Conservation (phyloP, 805 yeast genomes). For the Pichia cephalocereana region DNA sequence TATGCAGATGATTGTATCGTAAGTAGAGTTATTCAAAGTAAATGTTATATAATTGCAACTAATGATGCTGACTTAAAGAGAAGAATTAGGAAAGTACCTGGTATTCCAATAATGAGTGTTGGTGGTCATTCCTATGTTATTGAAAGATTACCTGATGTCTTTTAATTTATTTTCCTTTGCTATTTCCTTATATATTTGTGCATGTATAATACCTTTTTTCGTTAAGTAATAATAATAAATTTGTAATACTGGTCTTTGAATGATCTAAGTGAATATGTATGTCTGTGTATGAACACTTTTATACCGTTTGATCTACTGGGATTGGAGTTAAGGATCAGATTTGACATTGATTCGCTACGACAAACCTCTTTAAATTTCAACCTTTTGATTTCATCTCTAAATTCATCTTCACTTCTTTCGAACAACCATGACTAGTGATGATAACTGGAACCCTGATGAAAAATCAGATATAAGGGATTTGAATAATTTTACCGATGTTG, state of each 20-base stretch:
- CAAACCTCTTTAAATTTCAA: no score
- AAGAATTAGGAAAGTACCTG: conserved; percentile 92
- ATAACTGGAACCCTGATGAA: background rate
- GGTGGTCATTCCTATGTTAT: conserved; percentile 89
- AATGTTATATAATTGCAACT: conserved; percentile 94
- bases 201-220: no score
- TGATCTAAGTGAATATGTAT: no score
- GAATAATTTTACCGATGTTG: background rate
- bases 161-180: conserved; percentile 25
- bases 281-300: no score
- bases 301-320: no score
- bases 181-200: no score
- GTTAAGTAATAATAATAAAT: no score
- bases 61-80: conserved; percentile 96
- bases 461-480: background rate
- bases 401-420: no score
- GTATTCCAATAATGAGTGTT: conserved; percentile 94
- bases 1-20: conserved; percentile 98
- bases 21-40: conserved; percentile 87
- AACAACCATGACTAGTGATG: background rate
- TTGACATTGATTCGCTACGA: no score
- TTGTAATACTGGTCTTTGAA: no score
- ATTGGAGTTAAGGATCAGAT: no score
- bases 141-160: conserved; percentile 93
- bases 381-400: no score